phyloP scores from a whole-genome alignment of 768 basidiomycete species.

The Lactarius hengduanensis region DNA sequence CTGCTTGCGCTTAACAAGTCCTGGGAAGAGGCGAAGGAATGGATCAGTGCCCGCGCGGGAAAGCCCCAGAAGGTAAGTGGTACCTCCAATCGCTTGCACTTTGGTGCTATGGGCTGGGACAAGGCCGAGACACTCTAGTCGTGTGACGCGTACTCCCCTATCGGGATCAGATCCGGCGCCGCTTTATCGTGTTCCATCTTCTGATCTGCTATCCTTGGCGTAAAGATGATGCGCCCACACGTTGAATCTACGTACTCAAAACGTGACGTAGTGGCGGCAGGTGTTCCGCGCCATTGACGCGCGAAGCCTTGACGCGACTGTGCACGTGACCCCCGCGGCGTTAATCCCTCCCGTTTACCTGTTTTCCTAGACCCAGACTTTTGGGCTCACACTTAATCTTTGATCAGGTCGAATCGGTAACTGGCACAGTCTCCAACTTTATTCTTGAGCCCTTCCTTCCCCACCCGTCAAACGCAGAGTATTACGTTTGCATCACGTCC shows the following conservation, averaged over 20 bases:
- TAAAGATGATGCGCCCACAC: constrained; percentile 12
- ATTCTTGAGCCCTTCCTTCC: constrained; percentile 99
- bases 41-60: constrained; percentile 87
- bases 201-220: constrained; percentile 9
- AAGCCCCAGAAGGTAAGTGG: constrained; percentile 81
- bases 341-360: neutral
- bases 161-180: constrained; percentile 2
- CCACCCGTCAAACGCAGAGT: constrained; percentile 90
- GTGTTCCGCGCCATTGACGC: constrained; percentile 6
- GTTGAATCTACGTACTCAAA: constrained; percentile 10
- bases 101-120: constrained; percentile 5
- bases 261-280: constrained; percentile 11
- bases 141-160: neutral
- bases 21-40: constrained; percentile 82
- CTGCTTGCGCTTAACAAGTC: constrained; percentile 91
- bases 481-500: constrained; percentile 98
- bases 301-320: constrained; percentile 6
- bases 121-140: constrained; percentile 18
- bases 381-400: constrained; percentile 16
- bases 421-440: constrained; percentile 96
- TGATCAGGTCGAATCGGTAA: constrained; percentile 81
- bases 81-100: constrained; percentile 14
- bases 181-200: constrained; percentile 14
- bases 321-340: constrained; percentile 30
- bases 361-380: constrained; percentile 2